A percentile compares a stretch with the other conserved stretches of the same genome.
phyloP scores from a whole-genome alignment of 345 rosid species.

The Eucalyptus grandis region DNA sequence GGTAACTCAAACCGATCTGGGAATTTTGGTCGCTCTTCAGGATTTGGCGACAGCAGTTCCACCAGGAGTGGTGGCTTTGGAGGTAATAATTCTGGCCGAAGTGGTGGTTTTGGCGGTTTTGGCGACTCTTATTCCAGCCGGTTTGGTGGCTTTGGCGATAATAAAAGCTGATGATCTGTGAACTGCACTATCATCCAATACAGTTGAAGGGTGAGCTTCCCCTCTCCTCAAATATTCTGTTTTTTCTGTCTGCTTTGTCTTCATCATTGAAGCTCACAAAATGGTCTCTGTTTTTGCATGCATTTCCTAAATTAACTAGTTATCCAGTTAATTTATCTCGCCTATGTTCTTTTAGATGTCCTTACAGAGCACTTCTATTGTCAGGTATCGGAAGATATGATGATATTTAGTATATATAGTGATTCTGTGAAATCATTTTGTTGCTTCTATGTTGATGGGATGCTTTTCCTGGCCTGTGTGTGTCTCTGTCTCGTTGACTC shows the following conservation, averaged over 20 bases:
- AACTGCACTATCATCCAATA: neutral
- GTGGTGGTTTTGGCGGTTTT: neutral
- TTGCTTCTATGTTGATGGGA: neutral
- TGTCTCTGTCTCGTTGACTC: neutral
- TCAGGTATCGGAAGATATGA: neutral
- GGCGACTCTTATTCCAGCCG: neutral
- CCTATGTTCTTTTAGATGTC: neutral
- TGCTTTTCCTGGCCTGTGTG: neutral
- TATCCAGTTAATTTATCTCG: neutral
- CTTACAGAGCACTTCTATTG: neutral
- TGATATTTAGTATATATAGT: neutral
- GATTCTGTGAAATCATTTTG: neutral
- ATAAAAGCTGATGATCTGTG: neutral
- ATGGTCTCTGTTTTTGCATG: neutral
- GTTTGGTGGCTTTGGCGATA: neutral
- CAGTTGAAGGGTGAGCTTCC: neutral
- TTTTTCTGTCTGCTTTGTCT: neutral
- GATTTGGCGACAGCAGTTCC: neutral
- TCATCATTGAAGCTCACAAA: neutral
- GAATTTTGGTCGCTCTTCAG: constrained; percentile 2
- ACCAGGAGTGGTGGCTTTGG: neutral
- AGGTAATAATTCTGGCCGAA: neutral
- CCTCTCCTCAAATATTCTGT: neutral
- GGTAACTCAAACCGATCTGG: neutral
- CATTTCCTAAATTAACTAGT: neutral